Evolutionary conservation across 352 stramenopile species (phyloP).

Genomic region (Globisporangium abappressorium): DNA sequence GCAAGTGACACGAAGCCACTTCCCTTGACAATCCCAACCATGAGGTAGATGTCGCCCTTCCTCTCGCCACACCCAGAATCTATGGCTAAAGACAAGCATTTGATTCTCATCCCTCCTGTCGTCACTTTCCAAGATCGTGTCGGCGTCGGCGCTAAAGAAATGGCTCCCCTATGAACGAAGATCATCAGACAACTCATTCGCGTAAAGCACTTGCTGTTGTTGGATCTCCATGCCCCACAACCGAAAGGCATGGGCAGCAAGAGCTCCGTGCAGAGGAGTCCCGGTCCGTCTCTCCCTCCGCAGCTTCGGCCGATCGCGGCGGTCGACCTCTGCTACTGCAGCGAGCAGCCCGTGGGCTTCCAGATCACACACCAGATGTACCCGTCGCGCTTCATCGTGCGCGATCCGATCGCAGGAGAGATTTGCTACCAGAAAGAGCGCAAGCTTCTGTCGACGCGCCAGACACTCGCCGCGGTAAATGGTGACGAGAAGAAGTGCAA

Average conservation of each 20-base stretch:
- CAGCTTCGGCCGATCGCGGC: neutral
- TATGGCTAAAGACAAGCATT: too few species aligned
- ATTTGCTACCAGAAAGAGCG: constrained; percentile 4
- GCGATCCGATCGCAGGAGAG: neutral
- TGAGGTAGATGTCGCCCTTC: too few species aligned
- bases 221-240: neutral
- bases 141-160: too few species aligned
- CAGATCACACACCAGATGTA: constrained; percentile 5
- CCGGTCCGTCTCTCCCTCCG: neutral
- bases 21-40: too few species aligned
- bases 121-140: too few species aligned
- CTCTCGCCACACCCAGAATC: too few species aligned
- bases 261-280: neutral
- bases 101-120: too few species aligned
- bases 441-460: constrained; percentile 6
- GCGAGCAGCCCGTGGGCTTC: neutral
- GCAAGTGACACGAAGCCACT: too few species aligned
- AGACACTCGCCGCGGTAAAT: neutral
- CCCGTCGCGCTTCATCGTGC: constrained; percentile 12
- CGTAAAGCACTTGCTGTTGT: too few species aligned
- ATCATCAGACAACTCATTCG: neutral
- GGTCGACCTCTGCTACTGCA: neutral
- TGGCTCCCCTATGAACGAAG: too few species aligned
- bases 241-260: constrained; percentile 7
- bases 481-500: neutral